These are phyloP conservation scores for Fusarium sp. DNA, from an alignment of 2,329 filamentous ascomycete species.

Conservation along the genomic window DNA sequence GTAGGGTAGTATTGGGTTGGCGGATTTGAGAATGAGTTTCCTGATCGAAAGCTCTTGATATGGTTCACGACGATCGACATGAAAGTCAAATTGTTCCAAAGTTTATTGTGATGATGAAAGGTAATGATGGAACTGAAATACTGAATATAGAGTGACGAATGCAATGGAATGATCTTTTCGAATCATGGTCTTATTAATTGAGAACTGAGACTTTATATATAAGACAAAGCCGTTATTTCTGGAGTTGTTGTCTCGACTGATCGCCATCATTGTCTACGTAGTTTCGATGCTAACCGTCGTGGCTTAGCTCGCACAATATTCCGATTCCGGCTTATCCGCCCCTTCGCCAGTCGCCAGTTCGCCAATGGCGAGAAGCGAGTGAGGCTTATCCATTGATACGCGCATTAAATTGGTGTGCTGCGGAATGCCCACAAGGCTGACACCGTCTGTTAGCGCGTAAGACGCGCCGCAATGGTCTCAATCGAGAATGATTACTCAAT, in stretches of 20 bases:
- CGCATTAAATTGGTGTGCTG: slow-evolving; percentile 11
- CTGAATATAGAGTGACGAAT: neutral
- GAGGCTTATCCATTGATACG: slow-evolving; percentile 8
- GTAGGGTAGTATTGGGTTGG: neutral
- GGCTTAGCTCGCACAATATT: slow-evolving; percentile 21
- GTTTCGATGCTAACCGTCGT: neutral
- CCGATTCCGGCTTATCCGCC: neutral
- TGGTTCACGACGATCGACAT: slow-evolving; percentile 15
- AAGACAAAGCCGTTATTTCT: neutral
- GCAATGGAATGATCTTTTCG: neutral
- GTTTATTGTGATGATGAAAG: neutral
- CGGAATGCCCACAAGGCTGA: slow-evolving; percentile 9
- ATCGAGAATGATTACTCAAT: neutral
- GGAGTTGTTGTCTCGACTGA: neutral
- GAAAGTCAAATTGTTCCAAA: neutral
- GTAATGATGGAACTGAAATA: neutral
- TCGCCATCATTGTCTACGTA: slow-evolving; percentile 8
- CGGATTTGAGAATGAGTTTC: neutral
- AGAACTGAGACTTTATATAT: slow-evolving; percentile 16
- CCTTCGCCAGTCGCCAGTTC: neutral
- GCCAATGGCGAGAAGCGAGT: slow-evolving; percentile 1
- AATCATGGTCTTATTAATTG: neutral
- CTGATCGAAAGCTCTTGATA: slow-evolving; percentile 9
- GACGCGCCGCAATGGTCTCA: neutral
- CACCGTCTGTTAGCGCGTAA: neutral